Evolutionary conservation across 257 asterid species (phyloP).

Genomic region (Capsicum rhomboideum): DNA sequence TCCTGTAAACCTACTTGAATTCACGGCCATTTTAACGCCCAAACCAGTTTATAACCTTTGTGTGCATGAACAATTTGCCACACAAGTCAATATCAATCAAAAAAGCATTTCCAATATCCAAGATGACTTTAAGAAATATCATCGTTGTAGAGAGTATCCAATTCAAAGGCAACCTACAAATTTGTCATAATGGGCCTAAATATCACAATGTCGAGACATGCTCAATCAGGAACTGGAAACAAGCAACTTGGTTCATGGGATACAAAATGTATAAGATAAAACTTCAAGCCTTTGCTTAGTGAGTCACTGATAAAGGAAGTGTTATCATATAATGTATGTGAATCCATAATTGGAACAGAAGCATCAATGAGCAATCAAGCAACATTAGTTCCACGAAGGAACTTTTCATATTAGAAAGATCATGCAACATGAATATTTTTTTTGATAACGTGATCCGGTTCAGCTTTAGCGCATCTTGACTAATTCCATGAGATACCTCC

Average conservation of each 20-base stretch:
- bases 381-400: neutral
- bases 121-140: neutral
- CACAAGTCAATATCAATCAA: neutral
- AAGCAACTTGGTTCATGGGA: neutral
- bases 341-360: neutral
- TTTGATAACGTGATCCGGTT: too few relatives aligned
- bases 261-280: neutral
- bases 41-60: neutral
- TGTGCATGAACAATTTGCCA: neutral
- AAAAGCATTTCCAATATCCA: neutral
- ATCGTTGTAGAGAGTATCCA: neutral
- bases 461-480: too few relatives aligned
- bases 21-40: neutral
- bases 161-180: neutral
- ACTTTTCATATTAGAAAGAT: neutral
- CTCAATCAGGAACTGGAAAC: slow-evolving; percentile 50
- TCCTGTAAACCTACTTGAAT: neutral
- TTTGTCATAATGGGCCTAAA: neutral
- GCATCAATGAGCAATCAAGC: neutral
- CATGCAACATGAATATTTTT: neutral
- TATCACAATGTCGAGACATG: neutral
- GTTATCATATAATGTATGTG: neutral
- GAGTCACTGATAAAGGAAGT: neutral
- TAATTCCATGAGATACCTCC: too few relatives aligned
- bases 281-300: neutral